Base-by-base conservation (phyloP, 805 yeast species). In the Vanderwaltozyma yarrowii region DNA sequence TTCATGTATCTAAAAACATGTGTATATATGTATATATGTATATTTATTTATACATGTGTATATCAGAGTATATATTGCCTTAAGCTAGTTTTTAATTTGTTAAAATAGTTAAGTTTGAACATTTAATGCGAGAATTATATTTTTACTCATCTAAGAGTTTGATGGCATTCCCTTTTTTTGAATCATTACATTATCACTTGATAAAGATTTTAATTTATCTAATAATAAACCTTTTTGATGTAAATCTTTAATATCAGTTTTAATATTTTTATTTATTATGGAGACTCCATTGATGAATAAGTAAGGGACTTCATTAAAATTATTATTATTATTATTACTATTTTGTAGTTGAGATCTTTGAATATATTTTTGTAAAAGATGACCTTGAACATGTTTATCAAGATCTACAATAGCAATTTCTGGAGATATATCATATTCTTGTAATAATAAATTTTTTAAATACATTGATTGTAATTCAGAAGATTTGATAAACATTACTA, bases 331-430 rank as follows among this genome's bases (percentile, higher is more conserved):
- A 27, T 25, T 30, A 15, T 17, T 13, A 2, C 25, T 15, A n/a
- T 30, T 30, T 8, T 20, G 26, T 19, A 49, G 26, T 33, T 44
- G 44, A 14, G 41, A 36, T 14, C 33, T 26, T 16, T 30, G 32
- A 38, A 87, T 69, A 55, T 79, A 80, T 15, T 67, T 70, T 60
- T 86, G 95, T 44, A 88, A 67, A 45, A 70, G 77, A 3, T 62
- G 54, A 2, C 96, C 96, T 54, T 83, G 69, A 30, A 69, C 66
- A 57, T 86, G 94, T 51, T 68, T 70, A 58, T 87, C 95, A 36
- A 87, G 66, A 55, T 88, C 96, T 12, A 87, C 86, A 37, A 82
- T 67, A 5, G 70, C 60, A 1, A 87, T 85, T 31, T 69, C 66
- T 2, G 96, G 96, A 4, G 71, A 70, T 40, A 87, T 73, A 40